These are phyloP conservation scores for Aureobasidium sp. DNA, from an alignment of 2,329 filamentous ascomycete genomes.

Conservation along the genomic window DNA sequence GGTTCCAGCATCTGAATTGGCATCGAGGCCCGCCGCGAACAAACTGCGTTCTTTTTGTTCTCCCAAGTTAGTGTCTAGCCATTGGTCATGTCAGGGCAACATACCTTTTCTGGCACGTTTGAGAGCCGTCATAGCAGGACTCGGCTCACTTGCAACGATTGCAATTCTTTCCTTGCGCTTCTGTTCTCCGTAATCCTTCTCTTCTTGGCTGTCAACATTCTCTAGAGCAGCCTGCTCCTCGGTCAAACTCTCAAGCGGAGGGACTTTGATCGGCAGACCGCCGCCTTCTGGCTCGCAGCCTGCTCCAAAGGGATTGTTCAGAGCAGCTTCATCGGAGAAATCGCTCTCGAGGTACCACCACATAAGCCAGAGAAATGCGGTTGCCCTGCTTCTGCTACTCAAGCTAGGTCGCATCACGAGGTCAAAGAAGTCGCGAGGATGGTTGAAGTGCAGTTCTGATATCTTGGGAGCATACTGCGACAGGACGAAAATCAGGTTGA, in stretches of 20 bases:
- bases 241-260: conserved; percentile 57
- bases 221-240: conserved; percentile 59
- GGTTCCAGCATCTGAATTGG: conserved; percentile 7
- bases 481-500: conserved; percentile 94
- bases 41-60: conserved; percentile 15
- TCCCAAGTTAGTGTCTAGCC: conserved; percentile 9
- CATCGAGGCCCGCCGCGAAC: conserved; percentile 11
- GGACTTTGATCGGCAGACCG: conserved; percentile 51
- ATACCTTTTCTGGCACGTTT: conserved; percentile 41
- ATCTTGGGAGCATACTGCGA: conserved; percentile 84
- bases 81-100: conserved; percentile 15
- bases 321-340: conserved; percentile 78
- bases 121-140: conserved; percentile 52
- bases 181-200: conserved; percentile 61
- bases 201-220: conserved; percentile 66
- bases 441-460: conserved; percentile 84
- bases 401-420: conserved; percentile 85
- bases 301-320: conserved; percentile 81
- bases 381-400: conserved; percentile 74
- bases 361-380: conserved; percentile 93
- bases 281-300: conserved; percentile 38
- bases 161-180: conserved; percentile 66
- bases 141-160: conserved; percentile 69
- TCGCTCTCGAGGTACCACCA: conserved; percentile 99
- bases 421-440: conserved; percentile 86